Base-by-base conservation (phyloP, 2,329 filamentous ascomycete species). In the Aspergillus texensis region DNA sequence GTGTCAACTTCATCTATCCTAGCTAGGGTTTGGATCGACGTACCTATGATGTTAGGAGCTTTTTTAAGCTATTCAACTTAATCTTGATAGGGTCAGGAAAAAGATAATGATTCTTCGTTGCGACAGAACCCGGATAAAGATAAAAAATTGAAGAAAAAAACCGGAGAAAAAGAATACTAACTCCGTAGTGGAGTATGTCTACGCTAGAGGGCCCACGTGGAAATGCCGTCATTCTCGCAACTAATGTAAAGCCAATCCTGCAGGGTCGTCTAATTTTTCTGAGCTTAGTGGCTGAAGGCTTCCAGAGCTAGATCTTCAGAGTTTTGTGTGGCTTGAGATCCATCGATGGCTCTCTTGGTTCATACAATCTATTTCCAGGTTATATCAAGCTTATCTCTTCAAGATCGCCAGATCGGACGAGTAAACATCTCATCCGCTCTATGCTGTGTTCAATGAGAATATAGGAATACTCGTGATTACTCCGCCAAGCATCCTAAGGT, bases 121-220 rank as follows among this genome's bases (percentile, higher is more conserved):
- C 30, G 19, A 36, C 52, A 54, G 8, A 46, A n/a, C 36, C 14
- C 21, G 36, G 21, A 39, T 48, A 30, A 41, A 54, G 39, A 45
- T 57, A 26, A 41, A 43, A 61, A 57, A 24, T 54, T 41, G 45
- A 58, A 57, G 57, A 34, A 46, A 53, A 58, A 52, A 58, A 32
- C 16, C 46, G 16, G 28, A 50, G 19, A 28, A 59, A 59, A 59
- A 52, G 57, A 54, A 54, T 21, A 36, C 34, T 36, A 54, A 54
- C 30, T 36, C 52, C 30, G 52, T 54, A 21, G 52, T 54, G 52
- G 52, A 54, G 52, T 28, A 34, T 19, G 19, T n/a, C 39, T 26
- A 48, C 12, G 24, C 21, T 48, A 45, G 28, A 32, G 36, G 24
- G 21, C 34, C 57, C 61, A 60, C 48, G 61, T 60, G 57, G 61